These are phyloP conservation scores for Pseudopithomyces chartarum DNA, from an alignment of 2,329 filamentous ascomycete species.

Conservation along the genomic window DNA sequence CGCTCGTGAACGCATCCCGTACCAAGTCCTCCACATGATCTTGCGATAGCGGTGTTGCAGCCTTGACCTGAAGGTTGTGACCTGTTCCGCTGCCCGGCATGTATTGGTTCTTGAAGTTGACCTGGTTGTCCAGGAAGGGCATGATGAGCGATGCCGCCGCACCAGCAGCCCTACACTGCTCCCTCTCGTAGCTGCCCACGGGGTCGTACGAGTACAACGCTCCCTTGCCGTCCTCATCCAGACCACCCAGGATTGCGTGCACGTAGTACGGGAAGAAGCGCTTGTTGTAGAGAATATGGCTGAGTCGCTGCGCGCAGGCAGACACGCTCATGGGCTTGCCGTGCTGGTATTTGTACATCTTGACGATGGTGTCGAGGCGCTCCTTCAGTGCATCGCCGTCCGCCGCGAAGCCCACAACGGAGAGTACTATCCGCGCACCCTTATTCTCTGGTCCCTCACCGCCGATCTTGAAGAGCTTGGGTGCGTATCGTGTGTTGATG, in stretches of 20 bases:
- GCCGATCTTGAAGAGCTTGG: conserved; percentile 97
- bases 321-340: conserved; percentile 94
- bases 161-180: conserved; percentile 92
- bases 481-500: conserved; percentile 95
- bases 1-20: conserved; percentile 96
- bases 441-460: conserved; percentile 85
- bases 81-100: conserved; percentile 83
- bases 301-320: conserved; percentile 92
- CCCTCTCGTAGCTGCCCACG: conserved; percentile 95
- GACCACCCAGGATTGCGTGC: conserved; percentile 87
- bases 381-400: conserved; percentile 94
- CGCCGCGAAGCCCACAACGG: conserved; percentile 93
- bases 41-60: conserved; percentile 70
- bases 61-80: conserved; percentile 75
- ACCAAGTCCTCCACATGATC: conserved; percentile 83
- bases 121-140: conserved; percentile 99
- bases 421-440: conserved; percentile 84
- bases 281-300: conserved; percentile 95
- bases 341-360: conserved; percentile 99
- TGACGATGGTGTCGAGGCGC: conserved; percentile 90
- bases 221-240: conserved; percentile 93
- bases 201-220: conserved; percentile 98
- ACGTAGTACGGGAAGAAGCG: conserved; percentile 99
- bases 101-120: conserved; percentile 99
- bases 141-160: conserved; percentile 95